A percentile compares a stretch with the other conserved stretches of the same genome.
Conservation (phyloP, 129 eudicot genomes). For the Escallonia herrerae region DNA sequence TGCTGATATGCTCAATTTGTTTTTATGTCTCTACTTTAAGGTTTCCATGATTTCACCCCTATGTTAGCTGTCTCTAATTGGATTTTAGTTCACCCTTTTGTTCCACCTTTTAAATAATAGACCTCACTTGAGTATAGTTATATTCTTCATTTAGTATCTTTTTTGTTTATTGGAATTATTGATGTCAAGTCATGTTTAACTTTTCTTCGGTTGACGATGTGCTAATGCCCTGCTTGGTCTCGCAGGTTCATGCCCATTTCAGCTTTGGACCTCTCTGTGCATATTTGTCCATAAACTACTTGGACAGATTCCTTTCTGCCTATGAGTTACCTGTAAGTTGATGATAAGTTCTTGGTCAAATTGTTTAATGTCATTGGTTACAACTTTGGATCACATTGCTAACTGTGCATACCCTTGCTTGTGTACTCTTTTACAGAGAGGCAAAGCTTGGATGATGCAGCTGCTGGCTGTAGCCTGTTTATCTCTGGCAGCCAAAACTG, state of each 20-base stretch:
- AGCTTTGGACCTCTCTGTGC: slow-evolving; percentile 57
- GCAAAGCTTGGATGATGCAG: slow-evolving; percentile 68
- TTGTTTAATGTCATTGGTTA: not conserved
- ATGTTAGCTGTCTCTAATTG: too few species aligned
- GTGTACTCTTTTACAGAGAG: slow-evolving; percentile 24
- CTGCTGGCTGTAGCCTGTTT: slow-evolving; percentile 52
- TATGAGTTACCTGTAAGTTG: slow-evolving; percentile 62
- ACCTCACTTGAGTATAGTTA: too few species aligned
- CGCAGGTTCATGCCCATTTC: slow-evolving; percentile 53
- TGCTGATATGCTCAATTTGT: not conserved
- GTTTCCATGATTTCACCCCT: too few species aligned
- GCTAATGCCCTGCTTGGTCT: not conserved
- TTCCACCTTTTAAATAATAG: too few species aligned
- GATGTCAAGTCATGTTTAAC: not conserved
- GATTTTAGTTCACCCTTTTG: too few species aligned
- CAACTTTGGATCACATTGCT: not conserved
- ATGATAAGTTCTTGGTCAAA: slow-evolving; percentile 8
- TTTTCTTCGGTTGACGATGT: not conserved
- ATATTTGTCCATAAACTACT: slow-evolving; percentile 43
- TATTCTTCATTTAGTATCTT: too few species aligned
- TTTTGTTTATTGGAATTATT: not conserved
- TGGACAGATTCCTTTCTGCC: slow-evolving; percentile 63
- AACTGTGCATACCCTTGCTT: not conserved
- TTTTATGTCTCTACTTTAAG: too few species aligned
- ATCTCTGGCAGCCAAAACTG: slow-evolving; percentile 57